A percentile compares a stretch with the other conserved stretches of the same genome.
phyloP scores from a whole-genome alignment of 108 stramenopile genomes.

The Skeletonema marinoi region DNA sequence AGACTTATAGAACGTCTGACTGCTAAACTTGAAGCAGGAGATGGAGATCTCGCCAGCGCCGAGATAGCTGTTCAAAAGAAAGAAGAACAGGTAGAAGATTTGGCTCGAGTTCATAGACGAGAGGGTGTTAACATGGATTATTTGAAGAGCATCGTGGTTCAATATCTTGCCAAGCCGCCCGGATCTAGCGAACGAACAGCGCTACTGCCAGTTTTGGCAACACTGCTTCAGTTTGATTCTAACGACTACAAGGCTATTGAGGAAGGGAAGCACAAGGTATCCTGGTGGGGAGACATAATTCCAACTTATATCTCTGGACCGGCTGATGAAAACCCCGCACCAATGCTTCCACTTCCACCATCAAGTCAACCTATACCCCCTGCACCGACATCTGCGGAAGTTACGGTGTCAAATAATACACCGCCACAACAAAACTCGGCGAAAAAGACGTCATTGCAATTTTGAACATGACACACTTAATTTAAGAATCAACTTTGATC shows the following conservation, averaged over 20 bases:
- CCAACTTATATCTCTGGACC: slow-evolving; percentile 64
- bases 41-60: slow-evolving; percentile 75
- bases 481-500: neutral
- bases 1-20: slow-evolving; percentile 69
- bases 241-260: slow-evolving; percentile 86
- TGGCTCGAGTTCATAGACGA: slow-evolving; percentile 74
- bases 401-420: slow-evolving; percentile 32
- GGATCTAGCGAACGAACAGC: slow-evolving; percentile 84
- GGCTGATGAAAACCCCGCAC: neutral
- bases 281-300: slow-evolving; percentile 77
- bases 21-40: slow-evolving; percentile 63
- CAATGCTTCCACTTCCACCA: neutral
- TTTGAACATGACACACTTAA: slow-evolving; percentile 25
- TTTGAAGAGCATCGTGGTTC: slow-evolving; percentile 89
- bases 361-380: slow-evolving; percentile 25
- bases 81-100: slow-evolving; percentile 77
- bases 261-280: slow-evolving; percentile 78
- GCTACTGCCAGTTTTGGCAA: slow-evolving; percentile 84
- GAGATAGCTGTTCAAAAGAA: slow-evolving; percentile 68
- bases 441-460: slow-evolving; percentile 56
- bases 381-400: slow-evolving; percentile 41
- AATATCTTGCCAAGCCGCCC: slow-evolving; percentile 85
- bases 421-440: slow-evolving; percentile 11
- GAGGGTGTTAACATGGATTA: slow-evolving; percentile 93
- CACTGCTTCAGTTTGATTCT: slow-evolving; percentile 83